Percentiles rank a stretch among this genome's conserved stretches.
phyloP scores from a whole-genome alignment of 805 yeast species.

The Saccharomycopsis fibuligera region DNA sequence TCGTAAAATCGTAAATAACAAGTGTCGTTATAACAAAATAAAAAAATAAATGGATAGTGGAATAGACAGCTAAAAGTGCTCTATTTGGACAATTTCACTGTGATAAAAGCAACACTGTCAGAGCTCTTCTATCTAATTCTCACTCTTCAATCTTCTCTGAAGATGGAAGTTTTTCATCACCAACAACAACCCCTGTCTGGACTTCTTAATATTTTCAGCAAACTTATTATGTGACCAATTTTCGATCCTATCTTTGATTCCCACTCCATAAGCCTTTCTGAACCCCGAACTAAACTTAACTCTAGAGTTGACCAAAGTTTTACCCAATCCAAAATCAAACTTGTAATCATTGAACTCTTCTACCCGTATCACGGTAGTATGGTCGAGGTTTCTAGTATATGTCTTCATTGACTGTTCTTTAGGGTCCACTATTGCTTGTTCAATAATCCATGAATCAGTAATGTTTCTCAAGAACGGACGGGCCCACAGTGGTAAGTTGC shows the following conservation, averaged over 20 bases:
- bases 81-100: too few relatives aligned
- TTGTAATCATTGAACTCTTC: conserved; percentile 67
- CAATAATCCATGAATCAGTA: conserved; percentile 76
- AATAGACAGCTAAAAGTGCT: too few relatives aligned
- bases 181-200: conserved; percentile 66
- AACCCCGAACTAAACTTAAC: conserved; percentile 73
- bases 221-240: conserved; percentile 72
- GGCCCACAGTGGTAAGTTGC: conserved; percentile 75
- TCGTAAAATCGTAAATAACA: too few relatives aligned
- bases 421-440: conserved; percentile 70
- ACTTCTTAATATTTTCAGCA: conserved; percentile 55
- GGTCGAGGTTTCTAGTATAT: conserved; percentile 80
- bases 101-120: too few relatives aligned
- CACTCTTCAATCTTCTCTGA: conserved; percentile 25
- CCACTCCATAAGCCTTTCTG: conserved; percentile 34
- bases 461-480: conserved; percentile 66
- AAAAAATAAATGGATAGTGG: too few relatives aligned
- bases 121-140: too few relatives aligned
- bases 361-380: conserved; percentile 65
- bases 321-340: conserved; percentile 27
- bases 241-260: conserved; percentile 71
- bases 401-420: conserved; percentile 45
- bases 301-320: conserved; percentile 45
- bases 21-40: too few relatives aligned
- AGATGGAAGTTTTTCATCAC: conserved; percentile 58